A percentile compares a stretch with the other conserved stretches of the same genome.
Conservation (phyloP, 257 asterid species). For the Nicotiana undulata region DNA sequence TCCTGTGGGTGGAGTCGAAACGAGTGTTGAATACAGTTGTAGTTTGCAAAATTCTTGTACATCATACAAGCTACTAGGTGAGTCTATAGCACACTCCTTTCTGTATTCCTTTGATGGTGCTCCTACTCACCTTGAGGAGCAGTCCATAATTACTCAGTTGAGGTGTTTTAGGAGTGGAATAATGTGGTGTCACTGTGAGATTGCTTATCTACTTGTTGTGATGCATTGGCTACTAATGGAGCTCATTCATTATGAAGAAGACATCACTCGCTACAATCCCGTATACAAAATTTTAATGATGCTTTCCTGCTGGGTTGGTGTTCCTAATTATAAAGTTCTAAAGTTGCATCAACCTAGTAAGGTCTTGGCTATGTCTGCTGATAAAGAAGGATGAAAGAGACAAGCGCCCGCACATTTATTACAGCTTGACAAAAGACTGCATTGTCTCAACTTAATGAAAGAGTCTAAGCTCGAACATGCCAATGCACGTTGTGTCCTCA, state of each 20-base stretch:
- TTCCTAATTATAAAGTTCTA: not conserved
- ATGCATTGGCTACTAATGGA: not conserved
- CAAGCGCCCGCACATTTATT: not conserved
- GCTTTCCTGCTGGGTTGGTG: not conserved
- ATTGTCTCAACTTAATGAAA: not conserved
- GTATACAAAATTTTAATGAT: not conserved
- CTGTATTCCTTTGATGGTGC: too few species aligned
- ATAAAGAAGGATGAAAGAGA: not conserved
- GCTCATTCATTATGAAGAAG: too few species aligned
- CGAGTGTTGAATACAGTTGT: not conserved
- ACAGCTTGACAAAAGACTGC: not conserved
- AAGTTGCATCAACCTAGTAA: not conserved
- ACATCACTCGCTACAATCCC: not conserved
- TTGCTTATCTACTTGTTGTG: not conserved
- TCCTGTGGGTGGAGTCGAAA: not conserved
- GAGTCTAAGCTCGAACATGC: too few species aligned
- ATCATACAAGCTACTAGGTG: not conserved
- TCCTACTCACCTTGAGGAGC: not conserved
- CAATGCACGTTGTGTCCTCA: too few species aligned
- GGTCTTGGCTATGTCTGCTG: accelerated
- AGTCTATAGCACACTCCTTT: too few species aligned
- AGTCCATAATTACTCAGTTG: not conserved
- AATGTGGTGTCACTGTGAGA: too few species aligned
- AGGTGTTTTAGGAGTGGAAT: not conserved
- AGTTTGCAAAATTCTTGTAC: not conserved